phyloP scores from a whole-genome alignment of 2,329 filamentous ascomycete genomes.

The Arthroderma sp. region DNA sequence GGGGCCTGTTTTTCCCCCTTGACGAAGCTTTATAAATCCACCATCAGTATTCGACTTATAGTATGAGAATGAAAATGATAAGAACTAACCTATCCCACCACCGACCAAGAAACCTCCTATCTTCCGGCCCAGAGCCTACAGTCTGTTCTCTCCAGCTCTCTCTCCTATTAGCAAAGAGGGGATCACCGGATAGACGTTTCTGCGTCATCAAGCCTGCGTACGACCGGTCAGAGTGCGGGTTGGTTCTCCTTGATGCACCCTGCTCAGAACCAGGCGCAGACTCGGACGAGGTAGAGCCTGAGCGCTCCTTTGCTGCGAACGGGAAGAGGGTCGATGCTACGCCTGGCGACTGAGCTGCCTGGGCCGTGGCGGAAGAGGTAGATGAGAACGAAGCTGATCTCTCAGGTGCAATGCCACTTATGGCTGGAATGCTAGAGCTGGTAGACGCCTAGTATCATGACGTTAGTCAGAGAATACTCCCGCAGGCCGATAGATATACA shows the following conservation, averaged over 20 bases:
- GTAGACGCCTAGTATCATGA: conserved; percentile 15
- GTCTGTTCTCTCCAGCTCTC: conserved; percentile 37
- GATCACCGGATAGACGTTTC: conserved; percentile 34
- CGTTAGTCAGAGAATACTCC: background rate
- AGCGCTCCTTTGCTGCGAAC: background rate
- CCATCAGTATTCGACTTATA: background rate
- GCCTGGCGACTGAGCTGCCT: conserved; percentile 15
- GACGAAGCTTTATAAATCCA: conserved; percentile 6
- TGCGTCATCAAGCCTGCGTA: conserved; percentile 33
- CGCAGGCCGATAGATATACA: too few relatives aligned
- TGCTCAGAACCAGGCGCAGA: background rate
- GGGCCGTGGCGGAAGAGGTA: background rate
- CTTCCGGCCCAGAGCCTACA: conserved; percentile 16
- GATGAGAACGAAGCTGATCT: conserved; percentile 4
- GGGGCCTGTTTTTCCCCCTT: background rate
- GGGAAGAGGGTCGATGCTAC: background rate
- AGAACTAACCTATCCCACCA: conserved; percentile 30
- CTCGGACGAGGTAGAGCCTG: background rate
- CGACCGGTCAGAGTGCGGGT: conserved; percentile 14
- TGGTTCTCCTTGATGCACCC: conserved; percentile 8
- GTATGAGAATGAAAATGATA: conserved; percentile 6
- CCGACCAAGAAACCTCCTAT: conserved; percentile 27
- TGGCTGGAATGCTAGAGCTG: conserved; percentile 12
- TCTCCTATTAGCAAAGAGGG: conserved; percentile 25
- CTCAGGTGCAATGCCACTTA: background rate